Evolutionary conservation across 352 stramenopile genomes (phyloP).

Genomic region (Phytophthora foliorum): DNA sequence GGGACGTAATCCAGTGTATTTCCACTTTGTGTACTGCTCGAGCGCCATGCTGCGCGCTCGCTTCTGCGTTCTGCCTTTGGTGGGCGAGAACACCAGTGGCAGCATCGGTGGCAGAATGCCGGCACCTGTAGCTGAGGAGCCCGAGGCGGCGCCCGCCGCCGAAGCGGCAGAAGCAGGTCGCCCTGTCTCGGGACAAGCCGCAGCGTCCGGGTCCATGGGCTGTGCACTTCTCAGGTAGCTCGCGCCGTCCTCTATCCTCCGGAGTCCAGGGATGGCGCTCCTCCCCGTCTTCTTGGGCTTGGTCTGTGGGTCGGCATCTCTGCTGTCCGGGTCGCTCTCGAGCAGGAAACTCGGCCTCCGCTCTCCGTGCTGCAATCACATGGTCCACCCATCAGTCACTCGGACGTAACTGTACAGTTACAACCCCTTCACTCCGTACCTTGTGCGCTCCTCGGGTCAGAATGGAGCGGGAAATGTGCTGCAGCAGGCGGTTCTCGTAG

Average conservation of each 20-base stretch:
- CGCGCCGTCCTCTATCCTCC: constrained; percentile 37
- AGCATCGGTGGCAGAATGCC: constrained; percentile 62
- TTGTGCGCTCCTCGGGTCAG: constrained; percentile 62
- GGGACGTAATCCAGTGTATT: constrained; percentile 60
- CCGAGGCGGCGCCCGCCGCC: constrained; percentile 20
- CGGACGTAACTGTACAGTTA: constrained; percentile 8
- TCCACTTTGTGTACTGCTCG: constrained; percentile 65
- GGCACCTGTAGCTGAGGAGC: constrained; percentile 21
- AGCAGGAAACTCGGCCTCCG: constrained; percentile 43
- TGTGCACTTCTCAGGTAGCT: constrained; percentile 13
- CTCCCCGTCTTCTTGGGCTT: constrained; percentile 33
- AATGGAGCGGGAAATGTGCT: constrained; percentile 79
- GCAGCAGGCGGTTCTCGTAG: constrained; percentile 70
- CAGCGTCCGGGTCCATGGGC: constrained; percentile 36
- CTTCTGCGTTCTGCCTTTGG: constrained; percentile 44
- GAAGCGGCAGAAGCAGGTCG: constrained; percentile 20
- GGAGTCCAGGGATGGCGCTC: constrained; percentile 24
- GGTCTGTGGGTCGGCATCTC: constrained; percentile 8
- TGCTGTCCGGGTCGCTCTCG: constrained; percentile 29
- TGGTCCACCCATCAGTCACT: constrained; percentile 37
- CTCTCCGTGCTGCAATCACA: constrained; percentile 43
- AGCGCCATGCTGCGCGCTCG: constrained; percentile 56
- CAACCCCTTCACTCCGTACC: too few relatives aligned
- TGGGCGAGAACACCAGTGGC: constrained; percentile 62
- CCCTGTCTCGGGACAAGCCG: constrained; percentile 35